phyloP scores from a whole-genome alignment of 257 asterid genomes.

The Solanum virginianum region DNA sequence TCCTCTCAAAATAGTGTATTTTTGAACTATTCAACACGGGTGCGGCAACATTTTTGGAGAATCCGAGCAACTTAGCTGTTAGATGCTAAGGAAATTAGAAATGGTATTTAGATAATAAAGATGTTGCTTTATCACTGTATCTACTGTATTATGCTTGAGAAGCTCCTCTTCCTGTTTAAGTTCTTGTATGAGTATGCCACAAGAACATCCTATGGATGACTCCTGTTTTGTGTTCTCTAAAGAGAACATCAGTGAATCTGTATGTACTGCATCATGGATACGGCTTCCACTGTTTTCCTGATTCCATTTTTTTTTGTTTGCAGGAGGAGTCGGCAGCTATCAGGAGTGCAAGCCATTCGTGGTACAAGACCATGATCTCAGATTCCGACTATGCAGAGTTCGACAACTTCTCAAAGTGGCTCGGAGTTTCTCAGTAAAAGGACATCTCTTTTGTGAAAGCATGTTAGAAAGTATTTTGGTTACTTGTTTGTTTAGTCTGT shows the following conservation, averaged over 20 bases:
- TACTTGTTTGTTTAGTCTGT: neutral
- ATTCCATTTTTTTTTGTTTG: neutral
- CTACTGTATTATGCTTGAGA: neutral
- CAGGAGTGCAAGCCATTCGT: conserved; percentile 44
- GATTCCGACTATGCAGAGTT: conserved; percentile 81
- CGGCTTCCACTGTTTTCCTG: neutral
- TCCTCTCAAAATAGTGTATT: too few relatives aligned
- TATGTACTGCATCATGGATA: neutral
- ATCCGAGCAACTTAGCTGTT: too few relatives aligned
- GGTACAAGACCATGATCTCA: conserved; percentile 93
- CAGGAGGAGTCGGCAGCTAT: conserved; percentile 77
- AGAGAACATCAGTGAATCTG: neutral
- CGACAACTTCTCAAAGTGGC: conserved; percentile 81
- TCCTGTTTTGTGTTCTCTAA: neutral
- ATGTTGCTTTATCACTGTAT: neutral
- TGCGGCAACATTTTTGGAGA: too few relatives aligned
- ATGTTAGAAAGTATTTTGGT: neutral
- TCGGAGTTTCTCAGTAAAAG: conserved; percentile 59
- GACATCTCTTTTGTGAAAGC: neutral
- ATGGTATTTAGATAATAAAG: neutral
- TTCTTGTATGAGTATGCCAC: neutral
- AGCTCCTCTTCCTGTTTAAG: neutral
- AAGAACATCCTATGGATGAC: neutral
- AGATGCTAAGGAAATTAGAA: neutral
- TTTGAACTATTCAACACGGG: too few relatives aligned